Evolutionary conservation across 352 stramenopile genomes (phyloP).

Genomic region (Paralagenidium karlingii): DNA sequence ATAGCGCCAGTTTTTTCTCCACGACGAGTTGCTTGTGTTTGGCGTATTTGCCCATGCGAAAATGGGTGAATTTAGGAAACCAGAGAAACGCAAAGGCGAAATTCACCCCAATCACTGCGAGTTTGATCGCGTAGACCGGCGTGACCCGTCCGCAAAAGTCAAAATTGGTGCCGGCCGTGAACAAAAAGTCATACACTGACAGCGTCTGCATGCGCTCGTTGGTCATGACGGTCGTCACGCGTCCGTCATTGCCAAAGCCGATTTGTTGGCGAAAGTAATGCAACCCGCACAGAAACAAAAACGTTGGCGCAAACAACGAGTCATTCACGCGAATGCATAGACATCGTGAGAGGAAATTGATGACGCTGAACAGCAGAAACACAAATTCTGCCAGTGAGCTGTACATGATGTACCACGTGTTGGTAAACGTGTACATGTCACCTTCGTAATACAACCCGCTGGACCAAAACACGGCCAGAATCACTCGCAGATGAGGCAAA

Average conservation of each 20-base stretch:
- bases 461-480: conserved; percentile 23
- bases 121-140: too few relatives aligned
- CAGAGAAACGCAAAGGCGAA: too few relatives aligned
- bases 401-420: conserved; percentile 39
- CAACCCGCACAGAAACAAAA: conserved; percentile 18
- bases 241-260: conserved; percentile 12
- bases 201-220: too few relatives aligned
- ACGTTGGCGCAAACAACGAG: conserved; percentile 17
- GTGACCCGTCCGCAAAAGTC: too few relatives aligned
- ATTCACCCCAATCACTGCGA: too few relatives aligned
- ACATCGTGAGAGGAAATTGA: conserved; percentile 32
- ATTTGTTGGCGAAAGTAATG: conserved; percentile 17
- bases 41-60: too few relatives aligned
- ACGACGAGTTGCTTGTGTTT: conserved; percentile 2
- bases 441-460: conserved; percentile 29
- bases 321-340: conserved; percentile 19
- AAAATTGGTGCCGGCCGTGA: too few relatives aligned
- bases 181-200: too few relatives aligned
- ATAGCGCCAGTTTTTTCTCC: too few relatives aligned
- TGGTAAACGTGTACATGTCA: conserved; percentile 20
- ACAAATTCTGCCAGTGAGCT: conserved; percentile 18
- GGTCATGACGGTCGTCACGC: conserved; percentile 16
- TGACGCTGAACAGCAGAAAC: conserved; percentile 26
- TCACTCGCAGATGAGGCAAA: conserved; percentile 21
- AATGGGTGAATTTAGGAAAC: too few relatives aligned